Percentiles rank a stretch among this genome's conserved stretches.
phyloP scores from a whole-genome alignment of 2,329 filamentous ascomycete genomes.

The Fusarium odoratissimum region DNA sequence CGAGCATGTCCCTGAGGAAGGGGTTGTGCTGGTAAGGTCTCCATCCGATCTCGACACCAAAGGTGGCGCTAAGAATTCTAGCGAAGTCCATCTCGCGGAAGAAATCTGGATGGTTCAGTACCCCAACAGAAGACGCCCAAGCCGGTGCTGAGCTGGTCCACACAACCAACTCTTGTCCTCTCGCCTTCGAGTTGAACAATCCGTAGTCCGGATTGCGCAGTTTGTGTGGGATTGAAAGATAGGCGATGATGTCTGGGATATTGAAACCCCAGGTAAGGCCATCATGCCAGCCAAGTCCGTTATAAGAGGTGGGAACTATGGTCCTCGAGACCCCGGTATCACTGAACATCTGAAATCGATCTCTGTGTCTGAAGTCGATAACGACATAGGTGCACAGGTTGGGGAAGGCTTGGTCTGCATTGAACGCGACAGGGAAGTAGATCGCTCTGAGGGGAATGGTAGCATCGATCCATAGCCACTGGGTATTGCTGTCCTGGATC shows the following conservation, averaged over 20 bases:
- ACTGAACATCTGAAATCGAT: rapidly evolving
- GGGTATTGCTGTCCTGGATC: rapidly evolving
- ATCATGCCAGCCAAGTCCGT: background rate
- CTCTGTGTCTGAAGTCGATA: slow-evolving; percentile 11
- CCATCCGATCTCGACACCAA: slow-evolving; percentile 14
- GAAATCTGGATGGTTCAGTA: background rate
- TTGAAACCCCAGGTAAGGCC: slow-evolving; percentile 1
- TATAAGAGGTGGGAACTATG: rapidly evolving
- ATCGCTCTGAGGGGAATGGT: slow-evolving; percentile 1
- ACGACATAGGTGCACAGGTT: slow-evolving; percentile 11
- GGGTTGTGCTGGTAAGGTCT: background rate
- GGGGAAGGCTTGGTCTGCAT: background rate
- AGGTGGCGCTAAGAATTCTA: background rate
- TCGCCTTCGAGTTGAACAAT: background rate
- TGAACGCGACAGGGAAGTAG: background rate
- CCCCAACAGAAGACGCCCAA: background rate
- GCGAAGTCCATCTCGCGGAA: slow-evolving; percentile 21
- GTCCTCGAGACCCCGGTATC: rapidly evolving
- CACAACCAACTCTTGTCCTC: background rate
- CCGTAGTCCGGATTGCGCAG: background rate
- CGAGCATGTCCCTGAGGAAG: background rate
- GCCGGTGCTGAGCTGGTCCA: rapidly evolving
- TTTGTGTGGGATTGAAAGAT: slow-evolving; percentile 4
- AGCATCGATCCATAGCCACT: slow-evolving; percentile 23
- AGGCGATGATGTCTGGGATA: background rate